phyloP scores from a whole-genome alignment of 257 asterid genomes.

The Ligustrum vulgare region DNA sequence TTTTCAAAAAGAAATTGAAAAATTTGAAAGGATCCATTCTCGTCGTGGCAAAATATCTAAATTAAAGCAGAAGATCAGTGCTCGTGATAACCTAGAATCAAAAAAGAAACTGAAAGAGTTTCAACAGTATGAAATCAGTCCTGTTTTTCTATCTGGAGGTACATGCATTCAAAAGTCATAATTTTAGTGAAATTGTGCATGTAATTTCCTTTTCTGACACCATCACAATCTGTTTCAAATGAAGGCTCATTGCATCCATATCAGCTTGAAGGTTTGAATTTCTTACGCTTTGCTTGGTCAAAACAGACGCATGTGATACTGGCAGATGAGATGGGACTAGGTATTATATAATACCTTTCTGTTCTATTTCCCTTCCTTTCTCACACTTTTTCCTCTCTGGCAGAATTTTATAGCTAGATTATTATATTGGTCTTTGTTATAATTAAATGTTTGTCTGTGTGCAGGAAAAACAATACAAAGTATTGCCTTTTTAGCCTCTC shows the following conservation, averaged over 20 bases:
- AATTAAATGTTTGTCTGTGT: slow-evolving; percentile 22
- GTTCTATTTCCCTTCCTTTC: background rate
- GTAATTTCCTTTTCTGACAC: background rate
- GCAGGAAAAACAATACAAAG: slow-evolving; percentile 99
- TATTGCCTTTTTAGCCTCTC: slow-evolving; percentile 94
- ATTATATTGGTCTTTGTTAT: slow-evolving; percentile 15
- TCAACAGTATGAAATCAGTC: slow-evolving; percentile 91
- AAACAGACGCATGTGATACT: slow-evolving; percentile 97
- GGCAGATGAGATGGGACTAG: slow-evolving; percentile 99
- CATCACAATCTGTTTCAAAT: slow-evolving; percentile 15
- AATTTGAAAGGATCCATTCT: slow-evolving; percentile 57
- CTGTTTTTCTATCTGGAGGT: slow-evolving; percentile 93
- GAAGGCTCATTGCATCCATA: slow-evolving; percentile 96
- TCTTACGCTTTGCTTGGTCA: slow-evolving; percentile 94
- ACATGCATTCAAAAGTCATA: background rate
- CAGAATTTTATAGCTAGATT: background rate
- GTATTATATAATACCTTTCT: slow-evolving; percentile 40
- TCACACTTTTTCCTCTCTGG: slow-evolving; percentile 5
- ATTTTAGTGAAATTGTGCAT: background rate
- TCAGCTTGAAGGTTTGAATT: slow-evolving; percentile 99
- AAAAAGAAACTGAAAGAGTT: slow-evolving; percentile 79
- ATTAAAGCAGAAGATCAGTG: slow-evolving; percentile 53
- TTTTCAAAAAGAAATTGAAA: slow-evolving; percentile 76
- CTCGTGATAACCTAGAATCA: slow-evolving; percentile 59
- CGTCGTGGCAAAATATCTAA: slow-evolving; percentile 47